Base-by-base conservation (phyloP, 768 basidiomycete species). In the Suillus weaverae region DNA sequence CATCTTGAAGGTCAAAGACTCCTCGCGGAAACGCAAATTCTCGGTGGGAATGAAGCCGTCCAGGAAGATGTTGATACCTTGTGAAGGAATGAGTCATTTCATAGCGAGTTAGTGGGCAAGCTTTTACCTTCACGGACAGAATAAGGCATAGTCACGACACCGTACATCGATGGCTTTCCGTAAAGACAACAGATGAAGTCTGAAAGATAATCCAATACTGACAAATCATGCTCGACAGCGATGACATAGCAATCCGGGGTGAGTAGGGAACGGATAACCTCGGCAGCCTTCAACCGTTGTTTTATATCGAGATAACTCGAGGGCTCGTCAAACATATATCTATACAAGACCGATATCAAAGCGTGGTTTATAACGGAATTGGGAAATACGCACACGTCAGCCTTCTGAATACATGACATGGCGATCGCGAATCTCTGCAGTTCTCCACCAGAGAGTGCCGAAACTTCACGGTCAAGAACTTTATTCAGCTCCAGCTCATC, bases 311-410 rank as follows among this genome's bases (percentile, higher is more conserved):
- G 86, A 76, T 99, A 99, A 82, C 92, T 94, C 38, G 97, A 99
- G 18, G 97, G 97, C 75, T 99, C 97, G 81, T 99, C 95, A 73
- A 98, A 98, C 95, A 98, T 98, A 82, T 97, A 97, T 43, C 93
- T 95, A 74, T 32, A 61, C 1, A 32, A 30, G 18, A 16, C 62
- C 30, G 39, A 65, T 64, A 22, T 9, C 68, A 61, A 54, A 69
- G 65, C 30, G 61, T 56, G 54, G 13, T 26, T 4, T 39, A 60
- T 22, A 16, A 36, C 36, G 36, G 36, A 54, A 9, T 64, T 32
- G 63, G 30, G 54, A 62, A 63, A 50, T 46, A 82, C 94, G 70
- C 79, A 95, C 92, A 99, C 95, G 75, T 99, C 97, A 51, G 97
- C 97, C 64, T 78, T 85, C 77, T 99, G 95, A 54, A 99, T 92